Conservation (phyloP, 495 filamentous ascomycete genomes). For the Penicillium pancosmium region DNA sequence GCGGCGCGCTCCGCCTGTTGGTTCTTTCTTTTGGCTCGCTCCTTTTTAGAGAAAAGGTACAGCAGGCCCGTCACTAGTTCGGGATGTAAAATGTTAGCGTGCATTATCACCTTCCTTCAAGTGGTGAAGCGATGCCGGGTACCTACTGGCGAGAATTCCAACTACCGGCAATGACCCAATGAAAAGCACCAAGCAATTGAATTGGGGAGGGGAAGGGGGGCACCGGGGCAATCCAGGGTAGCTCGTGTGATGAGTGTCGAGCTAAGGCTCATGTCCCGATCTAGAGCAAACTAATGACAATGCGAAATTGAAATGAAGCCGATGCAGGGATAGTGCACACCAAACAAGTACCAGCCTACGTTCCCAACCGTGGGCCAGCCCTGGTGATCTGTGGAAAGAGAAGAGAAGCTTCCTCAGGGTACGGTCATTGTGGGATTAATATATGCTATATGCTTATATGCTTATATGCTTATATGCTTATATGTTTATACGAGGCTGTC, state of each 20-base stretch:
- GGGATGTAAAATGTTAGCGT: constrained; percentile 16
- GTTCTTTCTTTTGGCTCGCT: constrained; percentile 30
- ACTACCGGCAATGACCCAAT: constrained; percentile 18
- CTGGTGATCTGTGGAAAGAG: background rate
- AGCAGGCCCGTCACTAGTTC: constrained; percentile 26
- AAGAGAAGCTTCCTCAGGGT: background rate
- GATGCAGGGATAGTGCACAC: background rate
- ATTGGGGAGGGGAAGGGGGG: background rate
- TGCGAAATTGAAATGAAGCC: background rate
- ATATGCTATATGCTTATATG: constrained; percentile 10
- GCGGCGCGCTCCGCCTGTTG: constrained; percentile 13
- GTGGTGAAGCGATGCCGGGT: constrained; percentile 4
- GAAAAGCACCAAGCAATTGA: background rate
- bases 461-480: background rate
- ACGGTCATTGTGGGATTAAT: constrained; percentile 11
- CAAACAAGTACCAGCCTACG: constrained; percentile 1
- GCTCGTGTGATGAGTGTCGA: constrained; percentile 16
- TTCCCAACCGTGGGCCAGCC: constrained; percentile 2
- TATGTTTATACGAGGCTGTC: constrained; percentile 6
- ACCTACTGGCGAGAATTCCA: constrained; percentile 27
- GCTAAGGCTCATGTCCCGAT: constrained; percentile 3
- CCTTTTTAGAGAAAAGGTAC: constrained; percentile 31
- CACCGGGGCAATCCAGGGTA: constrained; percentile 7
- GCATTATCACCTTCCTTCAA: constrained; percentile 16
- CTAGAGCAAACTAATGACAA: constrained; percentile 3